Base-by-base conservation (phyloP, 2,329 filamentous ascomycete genomes). In the Nigrograna mackinnonii region DNA sequence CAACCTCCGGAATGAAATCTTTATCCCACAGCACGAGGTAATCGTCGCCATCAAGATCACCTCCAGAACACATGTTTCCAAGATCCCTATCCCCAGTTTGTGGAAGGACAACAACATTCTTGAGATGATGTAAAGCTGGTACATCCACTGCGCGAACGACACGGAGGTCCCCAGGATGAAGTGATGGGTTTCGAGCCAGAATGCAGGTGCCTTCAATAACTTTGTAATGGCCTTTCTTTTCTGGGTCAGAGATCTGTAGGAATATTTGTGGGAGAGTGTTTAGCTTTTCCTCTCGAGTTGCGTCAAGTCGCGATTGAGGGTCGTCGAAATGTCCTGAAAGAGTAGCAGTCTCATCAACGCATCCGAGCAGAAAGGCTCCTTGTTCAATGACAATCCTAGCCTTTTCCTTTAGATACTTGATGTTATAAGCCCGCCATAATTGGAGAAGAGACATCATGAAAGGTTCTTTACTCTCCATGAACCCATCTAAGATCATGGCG, bases 1-100 rank as follows among this genome's bases (percentile, higher is more conserved):
- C 89, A 37, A 80, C 71, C 1, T 68, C 52, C 5, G 64, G 63
- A 19, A 95, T 74, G 5, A 99, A 73, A 12, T 81, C 79, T 17
- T 77, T 65, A 53, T 99, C 91, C 92, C 94, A 99, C 34, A 96
- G 86, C 4, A 97, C 84, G 41, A 97, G 85, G 63, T 91, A 99
- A 62, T 99, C 94, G 57, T 99, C 94, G 0, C 94, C 94, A 60
- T 99, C 94, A 0, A 99, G 78, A 60, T 99, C 94, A 0, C 94
- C 94, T 2, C 94, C 94, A 4, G 94, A 96, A 50, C 94, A 91
- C 92, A 97, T 97, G 58, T 87, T 91, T 1, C 91, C 84, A 17
- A 99, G 72, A 49, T 95, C 90, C 13, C 87, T 79, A 59, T 96
- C 90, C 0, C 92, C 92, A 0, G 75, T 85, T 24, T 88, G 83